phyloP scores from a whole-genome alignment of 768 basidiomycete species.

The Lyophyllum decastes region DNA sequence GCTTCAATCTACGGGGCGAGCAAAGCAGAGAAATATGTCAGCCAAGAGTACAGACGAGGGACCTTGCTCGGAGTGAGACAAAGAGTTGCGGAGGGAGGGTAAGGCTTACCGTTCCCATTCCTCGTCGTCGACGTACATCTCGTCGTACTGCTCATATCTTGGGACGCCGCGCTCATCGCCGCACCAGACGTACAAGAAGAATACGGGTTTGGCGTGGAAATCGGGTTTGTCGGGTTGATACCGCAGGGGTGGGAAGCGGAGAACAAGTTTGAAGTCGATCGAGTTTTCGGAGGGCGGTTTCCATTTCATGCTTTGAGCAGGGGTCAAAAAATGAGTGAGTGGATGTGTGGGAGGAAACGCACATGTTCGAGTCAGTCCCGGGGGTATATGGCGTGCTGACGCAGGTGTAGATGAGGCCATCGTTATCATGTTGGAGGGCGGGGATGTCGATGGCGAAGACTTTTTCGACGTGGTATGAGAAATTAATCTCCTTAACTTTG shows the following conservation, averaged over 20 bases:
- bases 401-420: slow-evolving; percentile 96
- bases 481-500: slow-evolving; percentile 81
- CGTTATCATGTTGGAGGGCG: slow-evolving; percentile 84
- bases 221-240: slow-evolving; percentile 66
- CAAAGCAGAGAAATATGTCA: background rate
- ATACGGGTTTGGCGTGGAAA: slow-evolving; percentile 81
- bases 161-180: slow-evolving; percentile 59
- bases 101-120: slow-evolving; percentile 89
- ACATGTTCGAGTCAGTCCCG: slow-evolving; percentile 89
- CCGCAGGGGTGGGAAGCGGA: slow-evolving; percentile 82
- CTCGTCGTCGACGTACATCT: slow-evolving; percentile 80
- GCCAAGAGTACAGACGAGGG: background rate
- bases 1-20: slow-evolving; percentile 68
- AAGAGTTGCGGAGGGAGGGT: slow-evolving; percentile 6
- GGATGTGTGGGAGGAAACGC: slow-evolving; percentile 20
- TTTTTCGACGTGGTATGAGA: slow-evolving; percentile 85
- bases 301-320: slow-evolving; percentile 84
- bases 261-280: slow-evolving; percentile 93
- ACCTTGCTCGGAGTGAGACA: slow-evolving; percentile 14
- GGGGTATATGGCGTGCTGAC: slow-evolving; percentile 83
- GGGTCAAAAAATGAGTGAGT: slow-evolving; percentile 2
- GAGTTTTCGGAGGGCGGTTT: slow-evolving; percentile 98
- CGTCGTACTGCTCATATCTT: slow-evolving; percentile 84
- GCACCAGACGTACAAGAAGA: slow-evolving; percentile 80
- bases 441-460: slow-evolving; percentile 88